Conservation (phyloP, 1,284 basidiomycete genomes). For the Moniliophthora roreri region DNA sequence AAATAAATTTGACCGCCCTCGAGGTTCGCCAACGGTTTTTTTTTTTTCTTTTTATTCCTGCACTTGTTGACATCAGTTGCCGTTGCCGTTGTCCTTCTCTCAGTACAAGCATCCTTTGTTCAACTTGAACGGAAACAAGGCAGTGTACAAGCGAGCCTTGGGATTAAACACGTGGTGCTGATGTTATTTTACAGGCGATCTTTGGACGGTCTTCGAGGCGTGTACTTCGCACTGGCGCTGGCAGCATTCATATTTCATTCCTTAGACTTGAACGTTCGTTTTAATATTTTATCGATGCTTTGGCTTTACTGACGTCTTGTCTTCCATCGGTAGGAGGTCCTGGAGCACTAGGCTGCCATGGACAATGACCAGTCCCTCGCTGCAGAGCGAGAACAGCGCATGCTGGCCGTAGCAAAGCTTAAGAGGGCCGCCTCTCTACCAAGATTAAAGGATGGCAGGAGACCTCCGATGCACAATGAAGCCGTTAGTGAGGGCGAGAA, state of each 20-base stretch:
- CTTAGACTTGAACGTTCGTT: not conserved
- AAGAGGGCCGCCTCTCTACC: slow-evolving; percentile 88
- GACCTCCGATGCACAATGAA: slow-evolving; percentile 80
- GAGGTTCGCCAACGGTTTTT: no score
- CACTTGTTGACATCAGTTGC: no score
- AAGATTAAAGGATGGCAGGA: slow-evolving; percentile 82
- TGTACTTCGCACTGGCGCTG: slow-evolving; percentile 6
- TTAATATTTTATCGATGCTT: not conserved
- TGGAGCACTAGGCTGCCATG: slow-evolving; percentile 12
- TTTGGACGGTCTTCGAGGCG: not conserved
- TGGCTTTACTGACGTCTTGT: not conserved
- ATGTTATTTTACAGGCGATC: not conserved
- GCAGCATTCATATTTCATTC: slow-evolving; percentile 1
- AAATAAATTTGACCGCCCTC: not conserved
- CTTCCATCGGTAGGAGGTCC: not conserved
- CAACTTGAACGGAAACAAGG: no score
- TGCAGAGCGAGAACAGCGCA: slow-evolving; percentile 68
- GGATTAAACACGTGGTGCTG: not conserved
- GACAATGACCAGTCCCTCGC: slow-evolving; percentile 47
- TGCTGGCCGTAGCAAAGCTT: slow-evolving; percentile 84
- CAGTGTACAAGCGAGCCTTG: no score
- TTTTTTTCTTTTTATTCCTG: no score
- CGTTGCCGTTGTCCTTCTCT: no score
- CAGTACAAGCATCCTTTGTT: no score
- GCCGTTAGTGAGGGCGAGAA: slow-evolving; percentile 77